Evolutionary conservation across 768 basidiomycete species (phyloP).

Genomic region (Amanita rubescens): DNA sequence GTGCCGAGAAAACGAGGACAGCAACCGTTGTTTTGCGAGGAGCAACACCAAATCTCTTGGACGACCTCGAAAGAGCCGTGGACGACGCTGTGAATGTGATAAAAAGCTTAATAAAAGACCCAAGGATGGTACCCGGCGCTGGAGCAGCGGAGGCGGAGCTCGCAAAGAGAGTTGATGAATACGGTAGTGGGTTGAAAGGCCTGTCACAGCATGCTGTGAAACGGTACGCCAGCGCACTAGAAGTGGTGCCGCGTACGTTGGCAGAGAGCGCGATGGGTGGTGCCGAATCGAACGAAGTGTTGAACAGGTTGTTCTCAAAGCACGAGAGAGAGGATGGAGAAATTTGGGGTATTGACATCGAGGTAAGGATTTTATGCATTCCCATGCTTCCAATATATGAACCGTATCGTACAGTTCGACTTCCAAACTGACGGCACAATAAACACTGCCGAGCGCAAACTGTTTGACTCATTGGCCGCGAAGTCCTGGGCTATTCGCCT

Average conservation of each 20-base stretch:
- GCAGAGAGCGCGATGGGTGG: conserved; percentile 94
- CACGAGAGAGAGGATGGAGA: conserved; percentile 73
- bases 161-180: conserved; percentile 25
- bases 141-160: conserved; percentile 69
- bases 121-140: conserved; percentile 86
- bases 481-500: conserved; percentile 87
- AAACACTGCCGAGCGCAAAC: conserved; percentile 49
- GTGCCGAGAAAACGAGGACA: conserved; percentile 72
- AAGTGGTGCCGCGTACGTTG: conserved; percentile 86
- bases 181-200: conserved; percentile 84
- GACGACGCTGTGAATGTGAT: conserved; percentile 98
- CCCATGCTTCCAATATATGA: not conserved
- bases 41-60: conserved; percentile 88
- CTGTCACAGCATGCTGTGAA: conserved; percentile 91
- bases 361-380: conserved; percentile 38
- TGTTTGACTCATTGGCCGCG: conserved; percentile 83
- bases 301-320: conserved; percentile 84
- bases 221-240: conserved; percentile 81
- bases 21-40: conserved; percentile 95
- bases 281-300: conserved; percentile 87
- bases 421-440: conserved; percentile 68
- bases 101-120: conserved; percentile 86
- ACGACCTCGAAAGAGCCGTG: conserved; percentile 93
- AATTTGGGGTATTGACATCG: conserved; percentile 82
- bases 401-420: conserved; percentile 38